phyloP scores from a whole-genome alignment of 345 rosid genomes.

The Moricandia arvensis region DNA sequence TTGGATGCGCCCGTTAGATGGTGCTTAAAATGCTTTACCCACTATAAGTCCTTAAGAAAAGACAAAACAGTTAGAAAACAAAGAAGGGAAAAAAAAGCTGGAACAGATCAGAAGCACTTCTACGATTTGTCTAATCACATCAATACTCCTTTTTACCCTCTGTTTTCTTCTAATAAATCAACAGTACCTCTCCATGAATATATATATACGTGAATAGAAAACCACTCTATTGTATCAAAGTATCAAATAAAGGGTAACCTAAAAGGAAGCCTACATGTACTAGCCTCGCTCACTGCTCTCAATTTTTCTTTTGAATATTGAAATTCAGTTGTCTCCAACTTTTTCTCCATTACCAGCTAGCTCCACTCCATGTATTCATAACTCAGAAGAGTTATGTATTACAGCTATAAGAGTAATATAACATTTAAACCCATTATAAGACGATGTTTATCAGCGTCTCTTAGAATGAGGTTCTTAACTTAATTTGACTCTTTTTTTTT shows the following conservation, averaged over 20 bases:
- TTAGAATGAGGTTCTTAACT: no score
- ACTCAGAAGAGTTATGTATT: not conserved
- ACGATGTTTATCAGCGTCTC: no score
- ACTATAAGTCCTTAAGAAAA: conserved; percentile 8
- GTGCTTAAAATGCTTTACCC: conserved; percentile 15
- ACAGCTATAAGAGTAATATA: no score
- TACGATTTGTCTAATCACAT: conserved; percentile 28
- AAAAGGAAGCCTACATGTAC: conserved; percentile 4
- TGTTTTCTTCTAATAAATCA: not conserved
- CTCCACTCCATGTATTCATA: not conserved
- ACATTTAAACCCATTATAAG: no score
- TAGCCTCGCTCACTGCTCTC: conserved; percentile 20
- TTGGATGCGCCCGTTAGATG: not conserved
- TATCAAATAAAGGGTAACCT: not conserved
- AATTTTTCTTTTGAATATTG: not conserved
- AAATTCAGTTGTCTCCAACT: not conserved
- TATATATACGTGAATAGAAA: not conserved
- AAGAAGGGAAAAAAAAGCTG: conserved; percentile 11
- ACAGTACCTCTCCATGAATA: not conserved
- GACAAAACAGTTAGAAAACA: conserved; percentile 14
- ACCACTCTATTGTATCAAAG: not conserved
- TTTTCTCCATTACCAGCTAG: not conserved
- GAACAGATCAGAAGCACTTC: conserved; percentile 28
- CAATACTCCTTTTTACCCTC: not conserved
- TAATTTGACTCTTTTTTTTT: no score